A percentile compares a stretch with the other conserved stretches of the same genome.
phyloP scores from a whole-genome alignment of 1,139 yeast genomes.

The Hanseniaspora gamundiae region DNA sequence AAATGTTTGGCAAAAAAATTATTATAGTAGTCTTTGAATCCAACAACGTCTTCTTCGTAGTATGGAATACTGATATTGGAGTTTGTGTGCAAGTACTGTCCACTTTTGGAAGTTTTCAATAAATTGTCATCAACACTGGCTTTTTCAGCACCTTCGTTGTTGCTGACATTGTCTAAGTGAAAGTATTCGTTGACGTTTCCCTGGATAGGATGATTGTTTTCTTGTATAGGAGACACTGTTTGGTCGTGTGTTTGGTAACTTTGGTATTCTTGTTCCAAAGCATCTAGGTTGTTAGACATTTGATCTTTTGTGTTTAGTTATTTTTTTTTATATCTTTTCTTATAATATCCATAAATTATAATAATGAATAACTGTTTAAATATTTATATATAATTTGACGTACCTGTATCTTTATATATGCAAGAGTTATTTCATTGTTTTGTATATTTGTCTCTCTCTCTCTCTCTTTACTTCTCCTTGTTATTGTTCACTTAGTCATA shows the following conservation, averaged over 20 bases:
- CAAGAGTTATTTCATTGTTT: too few species aligned
- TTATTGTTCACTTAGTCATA: too few species aligned
- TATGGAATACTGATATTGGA: neutral
- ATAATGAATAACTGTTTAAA: too few species aligned
- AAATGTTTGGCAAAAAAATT: slow-evolving; percentile 13
- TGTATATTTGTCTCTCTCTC: too few species aligned
- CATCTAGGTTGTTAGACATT: neutral
- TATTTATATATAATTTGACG: too few species aligned
- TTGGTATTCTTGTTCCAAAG: neutral
- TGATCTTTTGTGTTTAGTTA: neutral
- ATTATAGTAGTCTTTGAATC: slow-evolving; percentile 16
- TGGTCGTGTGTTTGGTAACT: neutral
- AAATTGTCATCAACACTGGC: neutral
- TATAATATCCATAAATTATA: neutral
- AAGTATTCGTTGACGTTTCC: neutral
- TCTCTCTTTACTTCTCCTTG: too few species aligned
- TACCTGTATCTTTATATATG: too few species aligned
- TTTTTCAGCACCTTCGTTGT: neutral
- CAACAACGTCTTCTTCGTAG: slow-evolving; percentile 15
- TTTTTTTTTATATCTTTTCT: neutral
- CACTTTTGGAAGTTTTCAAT: neutral
- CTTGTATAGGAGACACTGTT: neutral
- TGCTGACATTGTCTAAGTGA: neutral
- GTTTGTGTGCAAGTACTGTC: neutral
- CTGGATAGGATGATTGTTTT: neutral